Percentiles rank a stretch among this genome's conserved stretches.
phyloP scores from a whole-genome alignment of 2,329 filamentous ascomycete genomes.

The Colletotrichum sojae region DNA sequence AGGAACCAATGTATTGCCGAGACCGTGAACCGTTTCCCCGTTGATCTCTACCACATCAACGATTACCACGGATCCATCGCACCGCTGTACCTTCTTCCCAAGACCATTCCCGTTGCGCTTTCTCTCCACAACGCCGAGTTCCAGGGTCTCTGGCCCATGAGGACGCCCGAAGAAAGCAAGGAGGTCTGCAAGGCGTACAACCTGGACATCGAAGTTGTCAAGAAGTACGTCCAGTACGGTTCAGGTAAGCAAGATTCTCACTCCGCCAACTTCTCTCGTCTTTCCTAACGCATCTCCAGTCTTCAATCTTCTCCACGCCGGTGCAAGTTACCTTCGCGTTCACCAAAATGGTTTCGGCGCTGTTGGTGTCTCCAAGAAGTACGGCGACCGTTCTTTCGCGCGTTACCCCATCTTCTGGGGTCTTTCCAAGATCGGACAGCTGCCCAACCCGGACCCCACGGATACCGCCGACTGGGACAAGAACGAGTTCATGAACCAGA shows the following conservation, averaged over 20 bases:
- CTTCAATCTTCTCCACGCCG: constrained; percentile 79
- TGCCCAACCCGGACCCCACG: constrained; percentile 76
- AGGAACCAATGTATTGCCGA: constrained; percentile 76
- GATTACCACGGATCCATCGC: constrained; percentile 77
- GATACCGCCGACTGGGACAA: constrained; percentile 74
- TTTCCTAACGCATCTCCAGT: constrained; percentile 50
- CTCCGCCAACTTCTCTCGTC: background rate
- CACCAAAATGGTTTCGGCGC: constrained; percentile 79
- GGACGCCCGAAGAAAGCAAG: constrained; percentile 70
- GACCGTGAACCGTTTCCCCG: constrained; percentile 72
- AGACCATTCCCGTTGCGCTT: constrained; percentile 72
- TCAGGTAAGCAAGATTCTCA: constrained; percentile 51
- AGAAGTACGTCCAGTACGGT: constrained; percentile 76
- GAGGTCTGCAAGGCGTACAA: constrained; percentile 78
- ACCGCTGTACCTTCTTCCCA: constrained; percentile 75
- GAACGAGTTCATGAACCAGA: constrained; percentile 63
- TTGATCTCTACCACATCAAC: constrained; percentile 76
- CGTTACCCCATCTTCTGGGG: constrained; percentile 80
- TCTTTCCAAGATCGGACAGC: constrained; percentile 71
- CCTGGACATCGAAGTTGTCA: constrained; percentile 67
- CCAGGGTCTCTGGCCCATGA: constrained; percentile 78
- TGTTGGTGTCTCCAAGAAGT: constrained; percentile 78
- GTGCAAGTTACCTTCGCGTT: constrained; percentile 74
- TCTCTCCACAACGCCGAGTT: constrained; percentile 80
- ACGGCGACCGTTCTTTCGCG: constrained; percentile 76